phyloP scores from a whole-genome alignment of 108 stramenopile species.

The Cylindrotheca fusiformis region DNA sequence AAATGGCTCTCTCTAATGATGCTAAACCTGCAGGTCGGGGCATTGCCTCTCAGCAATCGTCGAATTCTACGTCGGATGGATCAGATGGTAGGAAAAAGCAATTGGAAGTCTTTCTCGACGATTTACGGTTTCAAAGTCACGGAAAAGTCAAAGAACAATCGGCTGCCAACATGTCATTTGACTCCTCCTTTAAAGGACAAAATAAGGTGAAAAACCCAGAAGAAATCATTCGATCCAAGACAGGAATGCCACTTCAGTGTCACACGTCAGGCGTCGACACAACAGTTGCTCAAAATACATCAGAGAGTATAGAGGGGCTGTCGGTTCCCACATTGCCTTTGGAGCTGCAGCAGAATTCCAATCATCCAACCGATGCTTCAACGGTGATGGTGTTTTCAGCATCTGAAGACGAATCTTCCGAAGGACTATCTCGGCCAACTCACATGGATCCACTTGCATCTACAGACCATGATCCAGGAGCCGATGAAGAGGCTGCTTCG shows the following conservation, averaged over 20 bases:
- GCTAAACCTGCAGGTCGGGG: slow-evolving; percentile 6
- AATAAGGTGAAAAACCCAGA: slow-evolving; percentile 1
- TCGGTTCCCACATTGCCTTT: neutral
- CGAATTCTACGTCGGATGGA: slow-evolving; percentile 26
- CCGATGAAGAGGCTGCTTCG: too few species aligned
- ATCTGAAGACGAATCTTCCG: neutral
- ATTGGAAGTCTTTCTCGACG: slow-evolving; percentile 28
- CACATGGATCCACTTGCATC: too few species aligned
- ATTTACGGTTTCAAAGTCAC: slow-evolving; percentile 27
- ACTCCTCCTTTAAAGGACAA: slow-evolving; percentile 10
- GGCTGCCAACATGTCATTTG: slow-evolving; percentile 22
- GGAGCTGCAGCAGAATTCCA: neutral
- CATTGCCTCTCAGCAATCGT: slow-evolving; percentile 12
- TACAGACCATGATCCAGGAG: too few species aligned
- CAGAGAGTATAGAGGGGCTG: neutral
- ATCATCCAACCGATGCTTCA: neutral
- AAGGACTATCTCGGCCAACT: too few species aligned
- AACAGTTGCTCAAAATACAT: neutral
- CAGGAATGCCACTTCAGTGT: neutral
- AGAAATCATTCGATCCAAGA: neutral
- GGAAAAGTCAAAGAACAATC: slow-evolving; percentile 31
- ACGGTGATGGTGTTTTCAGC: neutral
- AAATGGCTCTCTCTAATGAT: slow-evolving; percentile 5
- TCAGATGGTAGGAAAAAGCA: slow-evolving; percentile 23
- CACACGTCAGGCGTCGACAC: neutral